phyloP scores from a whole-genome alignment of 2,329 filamentous ascomycete genomes.

The Fusarium nematophilum region DNA sequence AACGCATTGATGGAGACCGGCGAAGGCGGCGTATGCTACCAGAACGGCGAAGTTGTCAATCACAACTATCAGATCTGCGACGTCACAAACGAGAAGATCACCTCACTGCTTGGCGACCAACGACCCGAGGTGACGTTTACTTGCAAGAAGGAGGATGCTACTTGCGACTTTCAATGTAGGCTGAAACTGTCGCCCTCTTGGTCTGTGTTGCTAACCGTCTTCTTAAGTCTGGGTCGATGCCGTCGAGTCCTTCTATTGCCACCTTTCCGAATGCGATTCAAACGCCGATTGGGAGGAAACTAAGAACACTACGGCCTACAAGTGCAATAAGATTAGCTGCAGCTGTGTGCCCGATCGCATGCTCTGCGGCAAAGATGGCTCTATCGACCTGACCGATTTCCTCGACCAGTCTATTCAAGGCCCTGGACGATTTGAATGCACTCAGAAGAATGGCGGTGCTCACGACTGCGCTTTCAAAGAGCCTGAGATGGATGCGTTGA shows the following conservation, averaged over 20 bases:
- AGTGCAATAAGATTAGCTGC: slow-evolving; percentile 86
- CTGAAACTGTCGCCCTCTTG: background rate
- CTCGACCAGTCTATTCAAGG: slow-evolving; percentile 84
- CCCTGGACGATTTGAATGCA: slow-evolving; percentile 85
- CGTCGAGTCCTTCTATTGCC: slow-evolving; percentile 95
- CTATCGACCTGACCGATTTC: slow-evolving; percentile 92
- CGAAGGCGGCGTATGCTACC: slow-evolving; percentile 89
- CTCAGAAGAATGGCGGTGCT: slow-evolving; percentile 69
- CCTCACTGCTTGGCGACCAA: slow-evolving; percentile 84
- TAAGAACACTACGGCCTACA: slow-evolving; percentile 85
- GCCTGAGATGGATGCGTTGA: slow-evolving; percentile 91
- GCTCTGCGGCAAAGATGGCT: slow-evolving; percentile 91
- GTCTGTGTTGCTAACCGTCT: slow-evolving; percentile 16
- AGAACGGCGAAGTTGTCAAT: slow-evolving; percentile 88
- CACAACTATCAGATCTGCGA: slow-evolving; percentile 98
- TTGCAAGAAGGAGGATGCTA: slow-evolving; percentile 78
- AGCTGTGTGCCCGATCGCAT: slow-evolving; percentile 90
- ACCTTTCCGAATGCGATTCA: slow-evolving; percentile 83
- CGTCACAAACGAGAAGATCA: slow-evolving; percentile 95
- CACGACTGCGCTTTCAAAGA: slow-evolving; percentile 87
- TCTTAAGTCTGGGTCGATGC: slow-evolving; percentile 91
- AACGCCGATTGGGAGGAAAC: slow-evolving; percentile 73
- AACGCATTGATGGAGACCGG: slow-evolving; percentile 86
- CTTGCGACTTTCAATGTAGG: slow-evolving; percentile 96
- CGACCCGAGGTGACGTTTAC: slow-evolving; percentile 95